Evolutionary conservation across 2,329 filamentous ascomycete species (phyloP).

Genomic region (Clarireedia homoeocarpa): DNA sequence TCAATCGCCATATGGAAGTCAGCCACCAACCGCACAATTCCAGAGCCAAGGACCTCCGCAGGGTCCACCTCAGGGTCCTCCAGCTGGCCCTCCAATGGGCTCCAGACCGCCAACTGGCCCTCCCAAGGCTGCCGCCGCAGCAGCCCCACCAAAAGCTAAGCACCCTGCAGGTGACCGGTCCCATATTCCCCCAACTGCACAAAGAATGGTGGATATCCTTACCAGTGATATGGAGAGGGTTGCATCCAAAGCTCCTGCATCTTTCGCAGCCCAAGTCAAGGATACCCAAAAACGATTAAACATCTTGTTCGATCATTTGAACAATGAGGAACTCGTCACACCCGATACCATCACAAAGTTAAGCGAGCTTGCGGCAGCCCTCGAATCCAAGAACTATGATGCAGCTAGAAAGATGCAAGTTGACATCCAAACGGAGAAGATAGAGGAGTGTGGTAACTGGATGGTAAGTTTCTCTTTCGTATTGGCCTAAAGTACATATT

Average conservation of each 20-base stretch:
- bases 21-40: slow-evolving; percentile 33
- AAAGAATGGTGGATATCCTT: slow-evolving; percentile 74
- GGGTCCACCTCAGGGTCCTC: slow-evolving; percentile 35
- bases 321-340: slow-evolving; percentile 86
- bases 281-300: slow-evolving; percentile 90
- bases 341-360: slow-evolving; percentile 67
- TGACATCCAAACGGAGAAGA: slow-evolving; percentile 69
- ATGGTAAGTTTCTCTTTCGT: slow-evolving; percentile 54
- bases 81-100: slow-evolving; percentile 30
- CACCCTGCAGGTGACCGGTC: slow-evolving; percentile 81
- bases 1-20: slow-evolving; percentile 44
- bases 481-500: background rate
- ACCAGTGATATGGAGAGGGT: slow-evolving; percentile 82
- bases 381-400: slow-evolving; percentile 63
- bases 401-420: slow-evolving; percentile 61
- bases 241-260: slow-evolving; percentile 74
- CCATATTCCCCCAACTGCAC: slow-evolving; percentile 73
- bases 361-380: slow-evolving; percentile 53
- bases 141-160: slow-evolving; percentile 49
- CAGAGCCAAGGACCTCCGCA: slow-evolving; percentile 35
- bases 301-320: slow-evolving; percentile 93
- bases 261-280: slow-evolving; percentile 80
- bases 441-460: slow-evolving; percentile 77
- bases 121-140: slow-evolving; percentile 14
- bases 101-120: slow-evolving; percentile 37